These are phyloP conservation scores for Angophora floribunda DNA, from an alignment of 345 rosid species.

Conservation along the genomic window DNA sequence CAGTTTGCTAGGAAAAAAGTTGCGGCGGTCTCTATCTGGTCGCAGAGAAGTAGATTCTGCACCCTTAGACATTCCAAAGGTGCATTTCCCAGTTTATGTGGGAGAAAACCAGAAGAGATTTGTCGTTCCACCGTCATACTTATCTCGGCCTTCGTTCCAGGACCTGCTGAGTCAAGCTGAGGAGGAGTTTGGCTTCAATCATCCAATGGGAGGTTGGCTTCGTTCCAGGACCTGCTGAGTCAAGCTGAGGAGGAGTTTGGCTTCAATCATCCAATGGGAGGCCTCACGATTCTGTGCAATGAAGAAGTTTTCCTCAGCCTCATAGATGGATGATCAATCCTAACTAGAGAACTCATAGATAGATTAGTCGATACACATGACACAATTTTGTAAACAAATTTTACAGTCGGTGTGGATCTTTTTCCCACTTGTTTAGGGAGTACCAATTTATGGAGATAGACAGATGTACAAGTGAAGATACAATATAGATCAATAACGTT, in stretches of 20 bases:
- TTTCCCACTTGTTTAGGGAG: neutral
- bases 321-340: neutral
- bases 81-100: constrained; percentile 13
- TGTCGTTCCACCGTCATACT: constrained; percentile 10
- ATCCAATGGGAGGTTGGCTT: constrained; percentile 35
- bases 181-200: constrained; percentile 27
- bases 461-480: neutral
- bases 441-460: neutral
- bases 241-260: constrained; percentile 28
- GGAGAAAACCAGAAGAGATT: constrained; percentile 11
- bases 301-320: constrained; percentile 14
- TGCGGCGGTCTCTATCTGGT: neutral
- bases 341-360: neutral
- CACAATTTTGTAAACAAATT: neutral
- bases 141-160: constrained; percentile 11
- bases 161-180: constrained; percentile 15
- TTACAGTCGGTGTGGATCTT: neutral
- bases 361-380: neutral
- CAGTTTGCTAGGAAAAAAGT: neutral
- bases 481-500: neutral
- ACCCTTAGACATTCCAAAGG: constrained; percentile 4
- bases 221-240: constrained; percentile 14
- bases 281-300: constrained; percentile 24
- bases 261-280: constrained; percentile 30
- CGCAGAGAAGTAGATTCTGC: neutral